A percentile compares a stretch with the other conserved stretches of the same genome.
Conservation (phyloP, 78 protist genomes). For the Tieghemostelium lacteum region DNA sequence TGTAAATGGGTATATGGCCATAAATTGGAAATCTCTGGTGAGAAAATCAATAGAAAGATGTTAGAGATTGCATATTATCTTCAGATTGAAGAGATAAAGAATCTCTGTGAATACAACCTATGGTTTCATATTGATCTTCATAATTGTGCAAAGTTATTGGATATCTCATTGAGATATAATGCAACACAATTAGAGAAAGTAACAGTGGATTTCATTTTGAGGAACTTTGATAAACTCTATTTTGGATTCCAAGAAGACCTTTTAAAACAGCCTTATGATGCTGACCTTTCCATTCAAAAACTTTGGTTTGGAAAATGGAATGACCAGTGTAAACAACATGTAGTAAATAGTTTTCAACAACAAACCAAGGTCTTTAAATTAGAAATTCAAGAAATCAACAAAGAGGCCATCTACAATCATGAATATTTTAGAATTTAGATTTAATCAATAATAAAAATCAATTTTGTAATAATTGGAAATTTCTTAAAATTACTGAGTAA, state of each 20-base stretch:
- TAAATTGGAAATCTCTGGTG: background rate
- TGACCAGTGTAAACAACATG: background rate
- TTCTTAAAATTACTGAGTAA: too few relatives aligned
- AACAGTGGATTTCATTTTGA: slow-evolving; percentile 1
- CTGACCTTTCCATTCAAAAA: background rate
- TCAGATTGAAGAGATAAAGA: background rate
- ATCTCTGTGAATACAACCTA: slow-evolving; percentile 38
- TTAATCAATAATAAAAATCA: background rate
- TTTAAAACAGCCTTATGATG: slow-evolving; percentile 9
- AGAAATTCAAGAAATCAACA: slow-evolving; percentile 37
- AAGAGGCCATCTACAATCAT: background rate
- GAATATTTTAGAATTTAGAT: background rate
- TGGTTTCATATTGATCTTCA: slow-evolving; percentile 52
- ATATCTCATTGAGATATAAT: background rate
- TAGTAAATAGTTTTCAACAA: slow-evolving; percentile 6
- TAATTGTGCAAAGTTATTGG: slow-evolving; percentile 37
- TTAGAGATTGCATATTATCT: slow-evolving; percentile 6
- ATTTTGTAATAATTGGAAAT: background rate
- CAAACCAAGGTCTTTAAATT: background rate
- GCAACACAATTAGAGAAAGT: slow-evolving; percentile 42
- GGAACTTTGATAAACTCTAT: slow-evolving; percentile 17
- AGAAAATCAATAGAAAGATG: background rate
- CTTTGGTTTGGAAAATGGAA: slow-evolving; percentile 54
- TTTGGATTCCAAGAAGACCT: slow-evolving; percentile 2
- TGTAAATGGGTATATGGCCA: slow-evolving; percentile 36